Conservation (phyloP, 148 eudicot species). For the Suaeda aralocaspica region DNA sequence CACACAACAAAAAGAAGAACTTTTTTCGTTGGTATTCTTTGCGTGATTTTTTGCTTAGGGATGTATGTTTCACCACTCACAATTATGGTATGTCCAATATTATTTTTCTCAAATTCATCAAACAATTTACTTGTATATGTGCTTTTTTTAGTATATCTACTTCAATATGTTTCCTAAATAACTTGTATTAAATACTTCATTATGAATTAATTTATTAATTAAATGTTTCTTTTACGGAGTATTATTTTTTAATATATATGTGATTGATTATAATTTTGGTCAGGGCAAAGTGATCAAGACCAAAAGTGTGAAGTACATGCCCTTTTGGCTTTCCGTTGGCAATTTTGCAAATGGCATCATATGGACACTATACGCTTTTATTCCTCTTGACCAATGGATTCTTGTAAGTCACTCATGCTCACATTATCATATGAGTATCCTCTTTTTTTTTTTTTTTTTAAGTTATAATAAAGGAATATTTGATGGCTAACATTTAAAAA, state of each 20-base stretch:
- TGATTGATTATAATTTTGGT: neutral
- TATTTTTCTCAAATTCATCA: no score
- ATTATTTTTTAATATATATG: no score
- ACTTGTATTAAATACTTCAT: no score
- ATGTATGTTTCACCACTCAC: conserved; percentile 35
- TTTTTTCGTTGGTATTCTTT: conserved; percentile 32
- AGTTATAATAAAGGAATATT: no score
- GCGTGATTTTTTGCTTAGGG: conserved; percentile 36
- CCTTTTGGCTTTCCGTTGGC: conserved; percentile 35
- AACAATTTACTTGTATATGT: neutral
- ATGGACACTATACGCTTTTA: conserved; percentile 30
- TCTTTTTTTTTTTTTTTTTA: no score
- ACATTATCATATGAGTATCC: no score
- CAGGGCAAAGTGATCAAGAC: conserved; percentile 30
- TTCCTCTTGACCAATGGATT: conserved; percentile 31
- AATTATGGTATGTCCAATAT: conserved; percentile 20
- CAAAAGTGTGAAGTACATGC: conserved; percentile 33
- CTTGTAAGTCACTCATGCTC: conserved; percentile 34
- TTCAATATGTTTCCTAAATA: no score
- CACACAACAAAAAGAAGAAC: conserved; percentile 32
- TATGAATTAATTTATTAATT: no score
- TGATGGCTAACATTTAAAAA: no score
- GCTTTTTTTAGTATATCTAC: no score
- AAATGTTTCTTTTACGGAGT: no score
- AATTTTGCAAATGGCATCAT: conserved; percentile 27